Evolutionary conservation across 2,329 filamentous ascomycete species (phyloP).

Genomic region (Zymoseptoria passerinii): DNA sequence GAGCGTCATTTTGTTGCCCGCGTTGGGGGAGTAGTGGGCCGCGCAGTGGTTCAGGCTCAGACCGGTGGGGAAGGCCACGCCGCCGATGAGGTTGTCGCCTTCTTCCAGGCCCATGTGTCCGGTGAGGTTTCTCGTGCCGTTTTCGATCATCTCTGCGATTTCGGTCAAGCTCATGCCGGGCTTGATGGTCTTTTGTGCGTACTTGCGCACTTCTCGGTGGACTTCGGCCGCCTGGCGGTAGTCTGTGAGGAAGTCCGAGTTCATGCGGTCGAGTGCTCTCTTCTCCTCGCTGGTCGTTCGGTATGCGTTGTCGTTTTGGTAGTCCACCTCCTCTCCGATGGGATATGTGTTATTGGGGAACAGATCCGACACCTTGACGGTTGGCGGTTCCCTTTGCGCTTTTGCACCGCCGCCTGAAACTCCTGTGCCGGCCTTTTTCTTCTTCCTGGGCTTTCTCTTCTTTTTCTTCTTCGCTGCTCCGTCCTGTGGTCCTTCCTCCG

Average conservation of each 20-base stretch:
- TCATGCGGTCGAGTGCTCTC: constrained; percentile 37
- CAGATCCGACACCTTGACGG: constrained; percentile 39
- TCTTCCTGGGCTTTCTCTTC: constrained; percentile 38
- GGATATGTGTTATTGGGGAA: constrained; percentile 40
- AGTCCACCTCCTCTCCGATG: constrained; percentile 39
- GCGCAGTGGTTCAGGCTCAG: constrained; percentile 46
- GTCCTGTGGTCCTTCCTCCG: constrained; percentile 23
- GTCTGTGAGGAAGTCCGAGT: constrained; percentile 43
- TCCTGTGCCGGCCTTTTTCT: constrained; percentile 29
- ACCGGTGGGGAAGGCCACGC: constrained; percentile 50
- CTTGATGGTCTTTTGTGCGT: constrained; percentile 42
- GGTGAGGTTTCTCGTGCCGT: constrained; percentile 44
- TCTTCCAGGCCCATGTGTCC: constrained; percentile 45
- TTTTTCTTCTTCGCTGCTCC: constrained; percentile 40
- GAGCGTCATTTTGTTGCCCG: constrained; percentile 58
- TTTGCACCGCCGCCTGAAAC: constrained; percentile 26
- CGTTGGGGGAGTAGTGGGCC: constrained; percentile 51
- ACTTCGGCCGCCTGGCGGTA: constrained; percentile 51
- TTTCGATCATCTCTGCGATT: constrained; percentile 48
- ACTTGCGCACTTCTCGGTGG: constrained; percentile 48
- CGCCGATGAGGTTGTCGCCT: constrained; percentile 43
- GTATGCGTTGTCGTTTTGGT: constrained; percentile 38
- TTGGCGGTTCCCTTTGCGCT: constrained; percentile 40
- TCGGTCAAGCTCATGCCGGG: constrained; percentile 43
- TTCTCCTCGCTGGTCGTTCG: constrained; percentile 43